Evolutionary conservation across 371 early-diverging fungal genomes (phyloP).

Genomic region (Zopfochytrium polystomum): DNA sequence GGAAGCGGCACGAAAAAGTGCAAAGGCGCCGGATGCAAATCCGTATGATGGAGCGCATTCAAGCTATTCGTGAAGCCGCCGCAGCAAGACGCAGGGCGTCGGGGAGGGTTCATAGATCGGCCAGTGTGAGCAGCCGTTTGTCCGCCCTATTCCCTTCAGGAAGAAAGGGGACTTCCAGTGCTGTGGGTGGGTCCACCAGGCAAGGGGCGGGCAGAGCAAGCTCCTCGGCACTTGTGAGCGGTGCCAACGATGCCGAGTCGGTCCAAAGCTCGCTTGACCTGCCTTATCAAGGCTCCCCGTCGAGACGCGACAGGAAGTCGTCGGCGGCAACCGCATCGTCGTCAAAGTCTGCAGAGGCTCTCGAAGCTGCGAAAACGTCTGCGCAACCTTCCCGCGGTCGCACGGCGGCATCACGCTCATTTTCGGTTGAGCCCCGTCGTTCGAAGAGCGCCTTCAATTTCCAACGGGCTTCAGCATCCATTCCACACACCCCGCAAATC

Average conservation of each 20-base stretch:
- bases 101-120: no score
- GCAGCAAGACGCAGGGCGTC: background rate
- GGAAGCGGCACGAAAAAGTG: constrained; percentile 50
- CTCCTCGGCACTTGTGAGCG: background rate
- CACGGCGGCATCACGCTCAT: no score
- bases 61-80: constrained; percentile 10
- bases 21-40: constrained; percentile 20
- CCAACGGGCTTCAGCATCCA: constrained; percentile 1
- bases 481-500: background rate
- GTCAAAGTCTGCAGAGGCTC: no score
- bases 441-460: no score
- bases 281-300: no score
- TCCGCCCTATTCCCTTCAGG: no score
- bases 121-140: background rate
- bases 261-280: no score
- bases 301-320: no score
- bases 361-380: background rate
- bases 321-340: no score
- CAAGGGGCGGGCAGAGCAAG: background rate
- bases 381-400: background rate
- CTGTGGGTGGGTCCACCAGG: background rate
- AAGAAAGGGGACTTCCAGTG: background rate
- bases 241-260: background rate
- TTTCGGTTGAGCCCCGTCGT: no score
- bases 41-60: constrained; percentile 5